Evolutionary conservation across 2,329 filamentous ascomycete species (phyloP).

Genomic region (Aureobasidium pullulans): DNA sequence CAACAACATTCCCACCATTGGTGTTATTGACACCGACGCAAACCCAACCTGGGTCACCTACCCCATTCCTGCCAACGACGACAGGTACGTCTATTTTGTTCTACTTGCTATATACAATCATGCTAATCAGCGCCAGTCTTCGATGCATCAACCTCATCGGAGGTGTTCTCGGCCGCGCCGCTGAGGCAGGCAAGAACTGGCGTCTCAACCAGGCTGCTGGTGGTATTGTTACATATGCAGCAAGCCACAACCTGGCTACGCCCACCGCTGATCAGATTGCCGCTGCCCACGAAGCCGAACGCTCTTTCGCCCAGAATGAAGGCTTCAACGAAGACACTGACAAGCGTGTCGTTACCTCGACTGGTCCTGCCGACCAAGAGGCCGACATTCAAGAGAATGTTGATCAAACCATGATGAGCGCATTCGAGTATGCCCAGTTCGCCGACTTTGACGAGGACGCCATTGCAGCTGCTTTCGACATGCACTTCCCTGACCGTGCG

Average conservation of each 20-base stretch:
- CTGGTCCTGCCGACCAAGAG: not conserved
- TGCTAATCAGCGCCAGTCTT: conserved; percentile 47
- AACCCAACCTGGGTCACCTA: conserved; percentile 95
- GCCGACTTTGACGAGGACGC: conserved; percentile 9
- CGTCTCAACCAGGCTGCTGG: conserved; percentile 55
- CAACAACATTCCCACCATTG: conserved; percentile 86
- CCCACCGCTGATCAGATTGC: conserved; percentile 16
- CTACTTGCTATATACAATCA: not conserved
- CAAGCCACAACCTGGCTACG: conserved; percentile 26
- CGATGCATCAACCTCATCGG: conserved; percentile 75
- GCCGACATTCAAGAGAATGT: not conserved
- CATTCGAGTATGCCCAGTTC: conserved; percentile 14
- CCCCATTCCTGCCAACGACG: conserved; percentile 92
- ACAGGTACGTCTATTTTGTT: conserved; percentile 51
- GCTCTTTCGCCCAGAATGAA: not conserved
- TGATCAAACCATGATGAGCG: conserved; percentile 8
- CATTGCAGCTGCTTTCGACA: conserved; percentile 11
- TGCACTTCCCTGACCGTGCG: conserved; percentile 3
- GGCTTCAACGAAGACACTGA: not conserved
- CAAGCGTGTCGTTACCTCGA: not conserved
- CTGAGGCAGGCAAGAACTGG: conserved; percentile 64
- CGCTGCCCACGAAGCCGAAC: conserved; percentile 7
- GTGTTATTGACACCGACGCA: conserved; percentile 86
- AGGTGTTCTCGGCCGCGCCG: conserved; percentile 78
- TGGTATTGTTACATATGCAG: conserved; percentile 55